Conservation (phyloP, 352 stramenopile species). For the Phytophthora nicotianae region DNA sequence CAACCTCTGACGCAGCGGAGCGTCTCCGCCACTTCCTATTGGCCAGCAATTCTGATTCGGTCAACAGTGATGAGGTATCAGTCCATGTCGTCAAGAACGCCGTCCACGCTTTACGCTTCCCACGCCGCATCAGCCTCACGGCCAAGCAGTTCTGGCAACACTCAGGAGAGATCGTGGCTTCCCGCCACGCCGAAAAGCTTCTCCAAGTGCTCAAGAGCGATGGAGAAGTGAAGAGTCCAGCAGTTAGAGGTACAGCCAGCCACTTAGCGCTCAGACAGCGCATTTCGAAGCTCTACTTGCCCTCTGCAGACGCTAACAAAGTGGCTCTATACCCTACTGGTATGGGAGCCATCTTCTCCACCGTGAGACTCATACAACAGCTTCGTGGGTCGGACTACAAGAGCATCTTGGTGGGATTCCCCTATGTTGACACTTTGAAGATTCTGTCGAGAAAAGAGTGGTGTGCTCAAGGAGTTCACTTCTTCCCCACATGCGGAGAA, state of each 20-base stretch:
- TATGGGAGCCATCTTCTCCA: slow-evolving; percentile 90
- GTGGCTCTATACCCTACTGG: slow-evolving; percentile 89
- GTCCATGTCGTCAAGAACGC: slow-evolving; percentile 52
- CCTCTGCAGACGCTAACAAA: slow-evolving; percentile 4
- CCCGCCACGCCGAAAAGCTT: slow-evolving; percentile 75
- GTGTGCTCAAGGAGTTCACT: slow-evolving; percentile 85
- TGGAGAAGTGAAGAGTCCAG: slow-evolving; percentile 1
- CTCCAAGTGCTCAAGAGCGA: slow-evolving; percentile 52
- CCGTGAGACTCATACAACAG: slow-evolving; percentile 71
- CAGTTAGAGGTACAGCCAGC: slow-evolving; percentile 11
- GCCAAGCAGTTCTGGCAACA: slow-evolving; percentile 94
- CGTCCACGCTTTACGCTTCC: slow-evolving; percentile 80
- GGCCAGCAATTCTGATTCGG: slow-evolving; percentile 33
- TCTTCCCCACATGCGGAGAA: slow-evolving; percentile 87
- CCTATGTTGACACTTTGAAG: slow-evolving; percentile 95
- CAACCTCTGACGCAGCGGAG: slow-evolving; percentile 57
- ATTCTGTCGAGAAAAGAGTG: slow-evolving; percentile 89
- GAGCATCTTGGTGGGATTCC: slow-evolving; percentile 92
- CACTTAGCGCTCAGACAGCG: slow-evolving; percentile 56
- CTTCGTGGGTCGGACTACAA: slow-evolving; percentile 46
- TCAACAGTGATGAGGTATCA: slow-evolving; percentile 35
- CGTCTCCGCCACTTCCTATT: slow-evolving; percentile 77
- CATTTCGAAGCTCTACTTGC: slow-evolving; percentile 62
- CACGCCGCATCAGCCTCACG: slow-evolving; percentile 39
- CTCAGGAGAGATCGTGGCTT: slow-evolving; percentile 92